Evolutionary conservation across 2,329 filamentous ascomycete genomes (phyloP).

Genomic region (Colletotrichum cordylinicola): DNA sequence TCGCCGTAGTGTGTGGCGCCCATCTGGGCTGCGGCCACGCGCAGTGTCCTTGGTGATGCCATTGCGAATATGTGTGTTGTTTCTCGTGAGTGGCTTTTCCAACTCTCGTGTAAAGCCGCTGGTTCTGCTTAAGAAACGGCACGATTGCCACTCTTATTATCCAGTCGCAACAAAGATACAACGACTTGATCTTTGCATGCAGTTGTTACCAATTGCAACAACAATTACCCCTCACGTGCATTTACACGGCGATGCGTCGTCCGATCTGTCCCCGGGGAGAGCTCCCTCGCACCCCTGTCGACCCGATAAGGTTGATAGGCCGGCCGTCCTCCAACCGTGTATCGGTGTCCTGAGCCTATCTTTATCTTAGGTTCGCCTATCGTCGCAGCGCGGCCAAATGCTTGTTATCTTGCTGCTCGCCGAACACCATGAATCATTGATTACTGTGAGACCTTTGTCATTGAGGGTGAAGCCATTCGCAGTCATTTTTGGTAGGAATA

Average conservation of each 20-base stretch:
- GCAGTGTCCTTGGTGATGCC: not conserved
- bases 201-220: not conserved
- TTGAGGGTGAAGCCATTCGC: not conserved
- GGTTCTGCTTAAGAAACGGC: not conserved
- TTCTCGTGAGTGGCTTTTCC: not conserved
- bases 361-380: slow-evolving; percentile 2
- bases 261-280: not conserved
- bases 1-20: slow-evolving; percentile 46
- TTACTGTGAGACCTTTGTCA: not conserved
- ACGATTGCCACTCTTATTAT: not conserved
- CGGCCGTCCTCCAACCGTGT: not conserved
- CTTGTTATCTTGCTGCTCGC: not conserved
- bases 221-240: not conserved
- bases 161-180: not conserved
- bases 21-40: slow-evolving; percentile 60
- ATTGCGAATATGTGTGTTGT: not conserved
- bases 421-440: not conserved
- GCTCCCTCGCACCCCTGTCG: not conserved
- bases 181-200: not conserved
- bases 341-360: slow-evolving; percentile 5
- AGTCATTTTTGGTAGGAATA: not conserved
- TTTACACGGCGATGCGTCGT: not conserved
- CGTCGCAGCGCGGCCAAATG: not conserved
- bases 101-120: not conserved
- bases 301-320: slow-evolving; percentile 7